These are phyloP conservation scores for Alternaria burnsii DNA, from an alignment of 2,329 filamentous ascomycete genomes.

Conservation along the genomic window DNA sequence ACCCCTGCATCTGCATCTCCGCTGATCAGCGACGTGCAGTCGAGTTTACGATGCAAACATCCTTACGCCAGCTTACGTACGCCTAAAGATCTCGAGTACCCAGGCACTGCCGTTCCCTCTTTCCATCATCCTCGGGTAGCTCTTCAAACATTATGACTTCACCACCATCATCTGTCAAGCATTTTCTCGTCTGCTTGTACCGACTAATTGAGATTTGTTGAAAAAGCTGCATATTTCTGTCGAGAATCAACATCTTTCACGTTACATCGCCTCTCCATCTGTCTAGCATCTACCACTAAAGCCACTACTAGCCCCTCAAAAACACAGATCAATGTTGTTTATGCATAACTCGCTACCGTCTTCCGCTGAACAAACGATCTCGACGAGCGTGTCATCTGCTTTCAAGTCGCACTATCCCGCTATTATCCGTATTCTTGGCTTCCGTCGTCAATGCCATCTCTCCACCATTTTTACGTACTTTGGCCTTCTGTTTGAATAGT, in stretches of 20 bases:
- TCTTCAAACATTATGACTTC: background rate
- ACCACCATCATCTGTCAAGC: background rate
- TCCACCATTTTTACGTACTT: background rate
- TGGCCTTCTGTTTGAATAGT: background rate
- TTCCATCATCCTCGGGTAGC: background rate
- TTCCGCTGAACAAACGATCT: background rate
- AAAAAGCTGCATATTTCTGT: background rate
- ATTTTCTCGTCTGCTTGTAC: background rate
- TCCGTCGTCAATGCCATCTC: background rate
- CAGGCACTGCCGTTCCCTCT: background rate
- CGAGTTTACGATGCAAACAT: background rate
- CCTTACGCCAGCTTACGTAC: constrained; percentile 3
- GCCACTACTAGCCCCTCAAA: background rate
- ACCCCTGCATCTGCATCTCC: constrained; percentile 19
- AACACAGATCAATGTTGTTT: background rate
- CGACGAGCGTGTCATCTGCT: too few relatives aligned
- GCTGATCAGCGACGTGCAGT: constrained; percentile 16
- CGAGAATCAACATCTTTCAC: background rate
- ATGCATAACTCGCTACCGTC: background rate
- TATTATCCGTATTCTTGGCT: background rate
- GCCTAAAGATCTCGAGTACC: background rate
- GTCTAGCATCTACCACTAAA: background rate
- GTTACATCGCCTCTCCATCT: background rate
- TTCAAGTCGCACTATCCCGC: background rate
- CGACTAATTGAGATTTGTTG: background rate